phyloP scores from a whole-genome alignment of 2,329 filamentous ascomycete species.

The Pseudocercospora vitis region DNA sequence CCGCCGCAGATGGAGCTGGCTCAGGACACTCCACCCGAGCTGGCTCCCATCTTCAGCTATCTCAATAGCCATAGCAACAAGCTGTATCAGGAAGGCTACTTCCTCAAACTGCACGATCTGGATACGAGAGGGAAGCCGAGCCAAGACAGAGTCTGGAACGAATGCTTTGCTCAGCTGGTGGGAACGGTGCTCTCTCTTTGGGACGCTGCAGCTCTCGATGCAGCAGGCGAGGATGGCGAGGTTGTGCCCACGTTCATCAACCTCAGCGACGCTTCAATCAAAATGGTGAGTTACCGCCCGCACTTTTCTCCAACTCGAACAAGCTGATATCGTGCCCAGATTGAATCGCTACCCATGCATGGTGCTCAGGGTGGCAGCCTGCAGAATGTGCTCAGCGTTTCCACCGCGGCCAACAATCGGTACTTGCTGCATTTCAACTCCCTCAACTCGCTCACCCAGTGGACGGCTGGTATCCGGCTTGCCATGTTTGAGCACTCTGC shows the following conservation, averaged over 20 bases:
- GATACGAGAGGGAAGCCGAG: slow-evolving; percentile 87
- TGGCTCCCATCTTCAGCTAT: slow-evolving; percentile 90
- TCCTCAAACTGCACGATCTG: slow-evolving; percentile 92
- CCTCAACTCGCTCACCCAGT: slow-evolving; percentile 86
- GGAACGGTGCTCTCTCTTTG: slow-evolving; percentile 93
- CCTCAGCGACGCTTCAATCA: slow-evolving; percentile 93
- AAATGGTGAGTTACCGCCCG: slow-evolving; percentile 67
- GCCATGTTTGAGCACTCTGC: slow-evolving; percentile 93
- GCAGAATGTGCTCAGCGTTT: slow-evolving; percentile 93
- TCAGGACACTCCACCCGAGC: slow-evolving; percentile 83
- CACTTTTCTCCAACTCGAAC: neutral
- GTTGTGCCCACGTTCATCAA: slow-evolving; percentile 94
- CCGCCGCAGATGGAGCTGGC: slow-evolving; percentile 82
- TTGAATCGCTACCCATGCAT: slow-evolving; percentile 78
- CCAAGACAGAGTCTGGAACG: slow-evolving; percentile 83
- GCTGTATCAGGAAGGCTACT: slow-evolving; percentile 96
- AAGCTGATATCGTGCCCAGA: slow-evolving; percentile 32
- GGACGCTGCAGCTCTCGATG: slow-evolving; percentile 90
- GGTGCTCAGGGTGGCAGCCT: slow-evolving; percentile 74
- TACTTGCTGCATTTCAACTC: slow-evolving; percentile 97
- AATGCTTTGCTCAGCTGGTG: slow-evolving; percentile 95
- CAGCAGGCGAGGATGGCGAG: slow-evolving; percentile 78
- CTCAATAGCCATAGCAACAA: slow-evolving; percentile 96
- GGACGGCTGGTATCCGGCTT: slow-evolving; percentile 91
- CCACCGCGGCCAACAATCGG: slow-evolving; percentile 90